Evolutionary conservation across 345 rosid species (phyloP).

Genomic region (Euphorbia tirucalli): DNA sequence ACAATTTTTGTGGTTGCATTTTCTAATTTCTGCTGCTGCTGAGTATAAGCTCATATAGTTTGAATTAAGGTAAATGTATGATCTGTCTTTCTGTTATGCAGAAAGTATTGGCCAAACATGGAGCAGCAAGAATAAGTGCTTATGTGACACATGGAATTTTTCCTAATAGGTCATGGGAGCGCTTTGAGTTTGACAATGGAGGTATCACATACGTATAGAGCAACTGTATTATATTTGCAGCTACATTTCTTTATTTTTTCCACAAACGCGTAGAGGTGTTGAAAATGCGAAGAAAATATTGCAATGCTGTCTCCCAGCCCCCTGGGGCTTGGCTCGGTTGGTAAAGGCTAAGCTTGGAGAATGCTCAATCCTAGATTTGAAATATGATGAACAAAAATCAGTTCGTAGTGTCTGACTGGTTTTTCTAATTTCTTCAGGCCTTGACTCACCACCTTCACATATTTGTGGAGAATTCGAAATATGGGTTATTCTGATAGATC

Average conservation of each 20-base stretch:
- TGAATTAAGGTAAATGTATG: neutral
- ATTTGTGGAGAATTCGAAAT: too few species aligned
- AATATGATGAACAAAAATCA: neutral
- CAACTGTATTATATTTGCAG: neutral
- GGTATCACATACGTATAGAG: slow-evolving; percentile 41
- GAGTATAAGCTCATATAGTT: neutral
- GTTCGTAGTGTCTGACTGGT: neutral
- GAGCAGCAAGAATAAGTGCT: slow-evolving; percentile 89
- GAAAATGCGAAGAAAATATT: neutral
- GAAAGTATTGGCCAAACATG: slow-evolving; percentile 91
- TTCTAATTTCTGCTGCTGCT: neutral
- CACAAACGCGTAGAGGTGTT: neutral
- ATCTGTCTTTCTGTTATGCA: slow-evolving; percentile 27
- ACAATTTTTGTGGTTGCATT: neutral
- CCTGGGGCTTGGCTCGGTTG: neutral
- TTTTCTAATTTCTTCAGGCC: neutral
- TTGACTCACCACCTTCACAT: too few species aligned
- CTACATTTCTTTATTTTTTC: neutral
- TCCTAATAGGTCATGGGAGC: slow-evolving; percentile 86
- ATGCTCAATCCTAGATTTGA: neutral
- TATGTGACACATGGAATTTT: slow-evolving; percentile 95
- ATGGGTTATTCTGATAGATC: neutral
- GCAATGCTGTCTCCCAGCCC: neutral
- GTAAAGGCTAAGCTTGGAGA: neutral
- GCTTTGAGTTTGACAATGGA: slow-evolving; percentile 74